Conservation (phyloP, 2,329 filamentous ascomycete species). For the Botryotinia calthae region DNA sequence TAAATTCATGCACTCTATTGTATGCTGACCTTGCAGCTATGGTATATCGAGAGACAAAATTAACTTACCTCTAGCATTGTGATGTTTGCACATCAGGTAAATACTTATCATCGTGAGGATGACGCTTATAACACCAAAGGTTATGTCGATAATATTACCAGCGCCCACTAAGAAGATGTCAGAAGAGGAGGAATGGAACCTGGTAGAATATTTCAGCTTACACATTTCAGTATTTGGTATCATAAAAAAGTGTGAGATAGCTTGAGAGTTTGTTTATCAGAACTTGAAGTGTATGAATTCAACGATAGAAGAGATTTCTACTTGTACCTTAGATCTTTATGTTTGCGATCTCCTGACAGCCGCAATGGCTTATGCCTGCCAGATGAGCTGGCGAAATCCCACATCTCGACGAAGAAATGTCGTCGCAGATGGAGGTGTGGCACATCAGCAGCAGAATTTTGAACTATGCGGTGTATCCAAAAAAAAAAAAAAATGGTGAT, state of each 20-base stretch:
- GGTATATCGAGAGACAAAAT: background rate
- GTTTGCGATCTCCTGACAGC: background rate
- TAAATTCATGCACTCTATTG: background rate
- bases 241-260: background rate
- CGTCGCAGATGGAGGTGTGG: background rate
- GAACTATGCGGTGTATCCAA: background rate
- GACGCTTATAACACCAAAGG: background rate
- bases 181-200: background rate
- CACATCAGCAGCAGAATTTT: background rate
- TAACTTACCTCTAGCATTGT: background rate
- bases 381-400: background rate
- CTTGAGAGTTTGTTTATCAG: background rate
- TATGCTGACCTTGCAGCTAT: background rate
- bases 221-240: background rate
- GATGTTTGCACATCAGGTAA: background rate
- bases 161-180: conserved; percentile 2
- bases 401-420: background rate
- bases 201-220: background rate
- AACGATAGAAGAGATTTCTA: background rate
- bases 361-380: background rate
- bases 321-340: background rate
- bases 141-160: conserved; percentile 11
- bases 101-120: background rate
- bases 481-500: background rate
- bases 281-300: background rate